Base-by-base conservation (phyloP, 495 filamentous ascomycete genomes). In the Bacidia rubella region DNA sequence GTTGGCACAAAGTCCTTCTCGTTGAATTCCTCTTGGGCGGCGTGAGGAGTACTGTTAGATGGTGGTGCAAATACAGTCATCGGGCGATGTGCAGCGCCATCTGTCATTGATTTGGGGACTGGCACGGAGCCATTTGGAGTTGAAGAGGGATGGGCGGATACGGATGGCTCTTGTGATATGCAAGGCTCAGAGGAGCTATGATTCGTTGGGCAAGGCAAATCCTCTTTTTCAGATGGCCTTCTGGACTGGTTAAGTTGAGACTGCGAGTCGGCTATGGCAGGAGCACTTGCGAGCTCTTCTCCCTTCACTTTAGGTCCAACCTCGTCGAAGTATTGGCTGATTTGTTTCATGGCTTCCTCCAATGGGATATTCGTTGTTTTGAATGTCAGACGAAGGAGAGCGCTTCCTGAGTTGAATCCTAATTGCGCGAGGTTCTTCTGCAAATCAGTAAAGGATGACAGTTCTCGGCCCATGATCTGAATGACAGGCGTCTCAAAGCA, bases 401-500 rank as follows among this genome's bases (percentile, higher is more conserved):
- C 77, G 64, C 75, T 86, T 3, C 92, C 90, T 46, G 77, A 81
- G 61, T 85, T 93, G 59, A 89, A 82, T 0, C 92, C 92, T 26
- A 95, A 67, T 60, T 94, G 84, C n/a, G 79, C 79, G 24, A 97
- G 64, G 0, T 85, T 87, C 70, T 90, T 90, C 63, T 95, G 86
- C 48, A 96, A 66, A 60, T 94, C 90, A 17, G 72, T 73, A 59
- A 96, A 83, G 0, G 72, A 79, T 5, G 79, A 77, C 11, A 92
- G 65, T 55, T 90, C 86, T 53, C 86, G 74, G 11, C 81, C 85
- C 71, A 94, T 77, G 47, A 94, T 75, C 49, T 85, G 79, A 35
- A 96, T 62, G n/a, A 86, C 79, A 0, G 92, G 92, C 46, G 76
- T 83, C 68, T 95, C 86, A 59, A 93, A 93, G 63, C 82, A 83